Percentiles rank a stretch among this genome's conserved stretches.
These are phyloP conservation scores for Penicillium antarcticum DNA, from an alignment of 495 filamentous ascomycete species.

Conservation along the genomic window DNA sequence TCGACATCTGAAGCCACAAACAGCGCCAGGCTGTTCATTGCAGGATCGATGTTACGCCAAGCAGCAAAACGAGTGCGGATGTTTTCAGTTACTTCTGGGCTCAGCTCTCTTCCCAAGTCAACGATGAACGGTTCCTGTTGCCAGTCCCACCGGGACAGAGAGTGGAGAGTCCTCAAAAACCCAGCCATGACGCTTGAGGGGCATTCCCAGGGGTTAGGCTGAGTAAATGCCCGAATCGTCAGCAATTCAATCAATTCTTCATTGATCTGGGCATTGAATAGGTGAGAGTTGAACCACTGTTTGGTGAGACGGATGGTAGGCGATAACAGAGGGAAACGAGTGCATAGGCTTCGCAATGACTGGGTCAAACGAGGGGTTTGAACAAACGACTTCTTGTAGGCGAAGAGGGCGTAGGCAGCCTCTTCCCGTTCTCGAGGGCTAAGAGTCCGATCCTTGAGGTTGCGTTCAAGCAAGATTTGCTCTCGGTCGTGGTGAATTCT, in stretches of 20 bases:
- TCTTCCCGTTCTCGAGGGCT: constrained; percentile 62
- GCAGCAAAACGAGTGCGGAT: constrained; percentile 72
- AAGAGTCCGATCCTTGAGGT: constrained; percentile 66
- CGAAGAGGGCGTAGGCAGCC: constrained; percentile 61
- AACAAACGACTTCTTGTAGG: constrained; percentile 67
- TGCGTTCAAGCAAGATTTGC: constrained; percentile 71
- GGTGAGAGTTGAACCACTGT: constrained; percentile 82
- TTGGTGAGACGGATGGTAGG: constrained; percentile 86
- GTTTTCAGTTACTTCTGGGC: constrained; percentile 40
- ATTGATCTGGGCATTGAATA: constrained; percentile 69
- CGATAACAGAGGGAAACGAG: constrained; percentile 75
- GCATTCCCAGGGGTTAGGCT: constrained; percentile 73
- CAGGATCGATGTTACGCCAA: constrained; percentile 78
- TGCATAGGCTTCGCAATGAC: constrained; percentile 71
- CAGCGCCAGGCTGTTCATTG: constrained; percentile 77
- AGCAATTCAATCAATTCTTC: constrained; percentile 83
- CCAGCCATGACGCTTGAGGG: constrained; percentile 78
- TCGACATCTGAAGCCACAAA: constrained; percentile 81
- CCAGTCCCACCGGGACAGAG: constrained; percentile 90
- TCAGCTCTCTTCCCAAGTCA: constrained; percentile 63
- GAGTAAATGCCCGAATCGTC: constrained; percentile 70
- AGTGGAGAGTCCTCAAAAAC: constrained; percentile 73
- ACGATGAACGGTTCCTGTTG: constrained; percentile 74
- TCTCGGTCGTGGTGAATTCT: constrained; percentile 77
- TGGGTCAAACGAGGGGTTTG: constrained; percentile 77